Evolutionary conservation across 2,329 filamentous ascomycete species (phyloP), one percentile per base, ranked within the genome.

Genomic region (Clonostachys byssicola): DNA sequence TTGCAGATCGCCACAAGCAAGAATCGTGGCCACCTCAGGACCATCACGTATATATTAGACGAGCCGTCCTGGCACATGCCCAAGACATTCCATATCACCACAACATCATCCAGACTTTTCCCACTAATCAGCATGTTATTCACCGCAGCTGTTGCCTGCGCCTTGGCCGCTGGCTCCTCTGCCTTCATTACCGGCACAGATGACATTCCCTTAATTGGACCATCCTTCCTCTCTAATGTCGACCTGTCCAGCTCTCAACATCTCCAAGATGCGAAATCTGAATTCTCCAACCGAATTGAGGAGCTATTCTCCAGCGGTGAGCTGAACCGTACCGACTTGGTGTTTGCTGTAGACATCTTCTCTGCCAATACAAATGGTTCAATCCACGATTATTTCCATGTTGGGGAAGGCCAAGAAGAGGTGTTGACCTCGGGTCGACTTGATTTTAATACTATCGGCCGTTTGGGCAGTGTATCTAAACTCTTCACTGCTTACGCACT

Each of bases 391-490:
- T 53, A 59, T 36, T 52, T 42, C 7, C 55, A 60, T 17, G 44
- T 48, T 3, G 57, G 55, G 1, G 46, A 55, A 2, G 50, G 45
- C 0, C 47, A 51, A 1, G 41, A 59, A 0, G 40, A 45, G n/a
- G 50, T 50, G 0, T 40, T 62, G 0, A 59, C 56, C 0, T 44
- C 50, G 0, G 54, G 52, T 0, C 43, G 47, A 0, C 40, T 63
- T 5, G 52, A 53, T n/a, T 46, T 52, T 13, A 47, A 50, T 16
- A 60, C 60, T 4, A 47, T 60, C 12, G 57, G 50, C 45, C 58
- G 58, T 13, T 52, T 61, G 4, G 59, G 60, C 1, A 62, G 58
- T 42, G 49, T 61, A 7, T 54, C 59, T 10, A 63, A 62, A 44
- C 42, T 62, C 5, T 49, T 57, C n/a, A 61, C 58, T 3, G 53